These are phyloP conservation scores for Grifola frondosa DNA, from an alignment of 1,284 basidiomycete species.

Conservation along the genomic window DNA sequence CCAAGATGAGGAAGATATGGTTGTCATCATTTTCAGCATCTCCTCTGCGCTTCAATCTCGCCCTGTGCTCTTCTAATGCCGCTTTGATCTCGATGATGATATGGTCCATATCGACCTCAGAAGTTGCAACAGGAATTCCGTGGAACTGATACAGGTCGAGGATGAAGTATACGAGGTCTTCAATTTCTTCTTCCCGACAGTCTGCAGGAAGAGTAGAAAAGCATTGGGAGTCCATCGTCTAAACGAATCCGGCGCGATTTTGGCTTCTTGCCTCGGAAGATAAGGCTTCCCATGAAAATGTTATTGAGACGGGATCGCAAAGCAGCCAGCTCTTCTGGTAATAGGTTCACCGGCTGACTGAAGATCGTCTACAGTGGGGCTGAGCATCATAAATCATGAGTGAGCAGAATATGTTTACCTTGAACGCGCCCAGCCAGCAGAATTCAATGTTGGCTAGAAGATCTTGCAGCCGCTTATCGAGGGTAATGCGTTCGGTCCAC, in stretches of 20 bases:
- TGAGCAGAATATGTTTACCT: constrained; percentile 50
- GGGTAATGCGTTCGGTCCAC: constrained; percentile 80
- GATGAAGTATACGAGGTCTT: constrained; percentile 93
- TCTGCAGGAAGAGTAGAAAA: constrained; percentile 81
- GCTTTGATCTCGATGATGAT: constrained; percentile 73
- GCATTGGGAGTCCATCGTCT: constrained; percentile 75
- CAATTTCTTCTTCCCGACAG: constrained; percentile 90
- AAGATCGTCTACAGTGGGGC: constrained; percentile 60
- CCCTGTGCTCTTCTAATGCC: constrained; percentile 68
- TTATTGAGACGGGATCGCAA: constrained; percentile 71
- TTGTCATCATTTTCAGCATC: constrained; percentile 41
- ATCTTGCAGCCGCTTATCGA: constrained; percentile 77
- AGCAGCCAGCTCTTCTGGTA: constrained; percentile 47
- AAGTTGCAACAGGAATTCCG: constrained; percentile 84
- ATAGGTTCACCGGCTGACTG: constrained; percentile 49
- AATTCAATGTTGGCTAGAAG: constrained; percentile 88
- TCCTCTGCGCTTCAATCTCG: constrained; percentile 35
- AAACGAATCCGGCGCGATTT: constrained; percentile 53
- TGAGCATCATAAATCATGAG: background rate
- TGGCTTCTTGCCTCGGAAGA: constrained; percentile 59
- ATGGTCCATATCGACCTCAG: constrained; percentile 92
- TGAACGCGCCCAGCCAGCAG: constrained; percentile 97
- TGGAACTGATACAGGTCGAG: constrained; percentile 94
- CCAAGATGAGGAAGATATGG: constrained; percentile 88
- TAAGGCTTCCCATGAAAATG: constrained; percentile 68